Evolutionary conservation across 805 yeast genomes (phyloP), one percentile per base, ranked within the genome.

Genomic region (Ogataea zsoltii): DNA sequence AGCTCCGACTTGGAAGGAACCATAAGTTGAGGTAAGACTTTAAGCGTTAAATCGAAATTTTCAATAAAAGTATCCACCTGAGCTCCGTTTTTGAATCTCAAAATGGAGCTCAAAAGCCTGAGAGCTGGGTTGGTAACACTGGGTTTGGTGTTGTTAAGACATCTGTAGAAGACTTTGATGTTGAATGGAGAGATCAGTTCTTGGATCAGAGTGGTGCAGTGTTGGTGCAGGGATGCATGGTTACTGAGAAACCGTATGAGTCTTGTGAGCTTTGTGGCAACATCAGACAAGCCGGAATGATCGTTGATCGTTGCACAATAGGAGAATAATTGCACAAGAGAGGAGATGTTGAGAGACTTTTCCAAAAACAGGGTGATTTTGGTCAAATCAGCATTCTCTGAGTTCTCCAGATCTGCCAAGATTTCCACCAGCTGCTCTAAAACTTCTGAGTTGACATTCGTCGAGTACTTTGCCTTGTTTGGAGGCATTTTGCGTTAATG

Each of bases 161-260:
- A 82, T 54, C 95, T 71, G 63, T 85, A 87, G 2, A 90, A 67
- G 7, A 81, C 75, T 54, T 83, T 86, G 34, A 76, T 61, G 58
- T 86, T 79, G 38, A 72, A 74, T 1, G 72, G 67, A 9, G 89
- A 61, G 3, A 64, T 49, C n/a, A 90, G 66, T 12, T 75, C 75
- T 41, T 72, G 73, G 45, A 83, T 74, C 18, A 83, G 59, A 7
- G 66, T 66, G 41, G 63, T 56, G 12, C 71, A 69, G 31, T 48
- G 35, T 28, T 45, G 61, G 49, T 46, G 56, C 19, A 53, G 58
- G 12, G 44, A 55, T 10, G 47, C 18, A 4, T 44, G 30, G 17
- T 51, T 35, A 12, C 52, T 53, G 10, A 67, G 45, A 10, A 61
- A 33, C 19, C 56, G 50, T 6, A 76, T 38, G 0, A 74, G 46